Conservation (phyloP, 2,329 filamentous ascomycete species). For the Dissoconium aciculare region DNA sequence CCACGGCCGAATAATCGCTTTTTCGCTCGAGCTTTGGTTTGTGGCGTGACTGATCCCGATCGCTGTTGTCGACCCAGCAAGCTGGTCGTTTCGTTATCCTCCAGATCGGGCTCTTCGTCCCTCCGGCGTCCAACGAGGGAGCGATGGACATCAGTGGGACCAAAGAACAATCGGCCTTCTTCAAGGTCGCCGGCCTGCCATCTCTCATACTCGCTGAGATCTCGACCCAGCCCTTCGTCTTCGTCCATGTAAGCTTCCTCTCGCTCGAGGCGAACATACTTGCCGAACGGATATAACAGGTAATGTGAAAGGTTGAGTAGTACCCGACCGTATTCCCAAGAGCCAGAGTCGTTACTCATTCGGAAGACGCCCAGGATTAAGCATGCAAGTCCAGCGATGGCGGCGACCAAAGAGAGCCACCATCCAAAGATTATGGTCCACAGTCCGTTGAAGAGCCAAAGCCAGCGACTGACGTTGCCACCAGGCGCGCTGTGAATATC, state of each 20-base stretch:
- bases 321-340: conserved; percentile 69
- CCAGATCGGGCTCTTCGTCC: conserved; percentile 66
- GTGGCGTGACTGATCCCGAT: conserved; percentile 5
- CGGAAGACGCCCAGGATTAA: conserved; percentile 65
- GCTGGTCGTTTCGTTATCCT: conserved; percentile 70
- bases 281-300: conserved; percentile 90
- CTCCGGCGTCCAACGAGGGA: conserved; percentile 77
- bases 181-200: conserved; percentile 97
- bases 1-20: conserved; percentile 84
- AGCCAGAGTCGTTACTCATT: conserved; percentile 51
- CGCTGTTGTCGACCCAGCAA: conserved; percentile 48
- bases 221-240: conserved; percentile 87
- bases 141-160: conserved; percentile 51
- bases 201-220: conserved; percentile 96
- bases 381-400: conserved; percentile 60
- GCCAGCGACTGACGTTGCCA: conserved; percentile 66
- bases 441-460: conserved; percentile 73
- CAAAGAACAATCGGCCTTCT: conserved; percentile 90
- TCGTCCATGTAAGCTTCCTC: conserved; percentile 91
- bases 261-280: conserved; percentile 83
- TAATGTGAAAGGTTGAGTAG: conserved; percentile 75
- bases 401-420: conserved; percentile 76
- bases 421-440: conserved; percentile 92
- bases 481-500: conserved; percentile 95
- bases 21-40: conserved; percentile 39